Evolutionary conservation across 139 green algal species (phyloP), one percentile per base, ranked within the genome.

Genomic region (Astrephomene gubernaculifera): DNA sequence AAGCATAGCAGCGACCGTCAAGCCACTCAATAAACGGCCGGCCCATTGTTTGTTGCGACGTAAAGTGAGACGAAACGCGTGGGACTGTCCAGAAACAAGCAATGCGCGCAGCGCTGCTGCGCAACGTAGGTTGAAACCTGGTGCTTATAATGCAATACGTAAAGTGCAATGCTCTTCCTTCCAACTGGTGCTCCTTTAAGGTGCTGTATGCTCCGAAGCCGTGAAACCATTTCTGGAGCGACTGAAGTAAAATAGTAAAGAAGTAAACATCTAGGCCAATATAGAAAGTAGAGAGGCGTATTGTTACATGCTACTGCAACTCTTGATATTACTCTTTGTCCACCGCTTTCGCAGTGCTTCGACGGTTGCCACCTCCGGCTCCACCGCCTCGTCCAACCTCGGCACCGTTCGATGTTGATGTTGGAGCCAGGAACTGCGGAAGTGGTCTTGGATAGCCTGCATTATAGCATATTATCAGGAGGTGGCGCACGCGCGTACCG

Each of bases 1-100:
- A 84, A 5, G 63, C 43, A 29, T 84, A 84, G 31, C n/a, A 52
- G 17, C 78, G 61, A 10, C 78, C 78, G 1, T 84, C 78, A 10
- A 84, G 43, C 38, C 43, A 75, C 43, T 75, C 78, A 19, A 49
- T 65, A 36, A 84, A 84, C 1, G 78, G 78, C 4, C 61, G 61
- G 0, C 78, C 78, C 78, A 84, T 81, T 54, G 9, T n/a, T n/a
- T n/a, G n/a, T n/a, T n/a, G n/a, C n/a, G n/a, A n/a, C n/a, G n/a
- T n/a, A n/a, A n/a, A n/a, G n/a, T n/a, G n/a, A n/a, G n/a, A n/a
- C n/a, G n/a, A n/a, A n/a, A n/a, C n/a, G n/a, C n/a, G n/a, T n/a
- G n/a, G n/a, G n/a, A n/a, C n/a, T n/a, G n/a, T n/a, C n/a, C n/a
- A n/a, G n/a, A n/a, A n/a, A n/a, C n/a, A n/a, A n/a, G n/a, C n/a